These are phyloP conservation scores for Metarhizium guizhouense DNA, from an alignment of 2,329 filamentous ascomycete genomes.

Conservation along the genomic window DNA sequence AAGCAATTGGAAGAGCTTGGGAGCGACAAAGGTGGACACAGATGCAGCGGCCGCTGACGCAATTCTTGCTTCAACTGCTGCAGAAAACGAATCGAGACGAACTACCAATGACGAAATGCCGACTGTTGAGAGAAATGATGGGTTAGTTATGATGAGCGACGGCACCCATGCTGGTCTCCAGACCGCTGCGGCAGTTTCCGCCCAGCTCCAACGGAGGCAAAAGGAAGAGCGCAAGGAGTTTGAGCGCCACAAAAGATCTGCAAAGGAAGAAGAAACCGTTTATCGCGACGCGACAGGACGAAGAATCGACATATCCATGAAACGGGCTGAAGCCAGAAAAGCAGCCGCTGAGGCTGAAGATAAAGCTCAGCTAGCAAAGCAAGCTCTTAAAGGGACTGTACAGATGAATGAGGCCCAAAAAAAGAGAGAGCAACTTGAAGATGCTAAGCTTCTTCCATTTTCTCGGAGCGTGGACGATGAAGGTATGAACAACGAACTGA, in stretches of 20 bases:
- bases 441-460: slow-evolving; percentile 74
- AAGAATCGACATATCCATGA: slow-evolving; percentile 90
- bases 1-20: slow-evolving; percentile 70
- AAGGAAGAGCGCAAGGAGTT: slow-evolving; percentile 51
- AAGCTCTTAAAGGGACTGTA: slow-evolving; percentile 75
- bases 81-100: slow-evolving; percentile 49
- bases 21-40: slow-evolving; percentile 23
- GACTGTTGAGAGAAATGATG: slow-evolving; percentile 33
- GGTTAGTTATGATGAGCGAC: slow-evolving; percentile 66
- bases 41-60: slow-evolving; percentile 56
- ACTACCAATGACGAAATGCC: slow-evolving; percentile 41
- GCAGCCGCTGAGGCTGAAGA: slow-evolving; percentile 58
- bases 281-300: slow-evolving; percentile 92
- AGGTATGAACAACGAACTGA: slow-evolving; percentile 77
- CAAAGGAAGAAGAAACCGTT: slow-evolving; percentile 66
- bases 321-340: slow-evolving; percentile 74
- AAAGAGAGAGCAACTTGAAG: slow-evolving; percentile 59
- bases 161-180: slow-evolving; percentile 85
- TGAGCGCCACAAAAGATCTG: slow-evolving; percentile 31
- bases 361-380: slow-evolving; percentile 56
- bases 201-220: slow-evolving; percentile 57
- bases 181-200: slow-evolving; percentile 67
- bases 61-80: slow-evolving; percentile 64
- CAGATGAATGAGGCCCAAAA: slow-evolving; percentile 61
- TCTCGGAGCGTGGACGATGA: slow-evolving; percentile 77